phyloP scores from a whole-genome alignment of 2,329 filamentous ascomycete genomes.

The Pseudopithomyces chartarum region DNA sequence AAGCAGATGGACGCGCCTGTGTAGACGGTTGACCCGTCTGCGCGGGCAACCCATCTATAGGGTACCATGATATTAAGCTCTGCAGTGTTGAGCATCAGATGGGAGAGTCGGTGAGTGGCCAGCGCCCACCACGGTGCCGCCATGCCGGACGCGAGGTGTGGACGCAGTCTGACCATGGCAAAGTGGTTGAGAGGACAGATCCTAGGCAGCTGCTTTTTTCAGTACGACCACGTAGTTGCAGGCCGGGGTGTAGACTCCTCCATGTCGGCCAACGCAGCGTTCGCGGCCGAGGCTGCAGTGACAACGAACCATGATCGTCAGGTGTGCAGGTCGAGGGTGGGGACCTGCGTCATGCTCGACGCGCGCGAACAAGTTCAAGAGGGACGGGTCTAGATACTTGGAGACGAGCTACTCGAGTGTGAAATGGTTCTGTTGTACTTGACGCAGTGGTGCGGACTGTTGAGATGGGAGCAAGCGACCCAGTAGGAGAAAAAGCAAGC shows the following conservation, averaged over 20 bases:
- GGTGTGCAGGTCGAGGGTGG: slow-evolving; percentile 15
- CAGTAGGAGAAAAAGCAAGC: slow-evolving; percentile 35
- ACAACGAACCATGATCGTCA: slow-evolving; percentile 23
- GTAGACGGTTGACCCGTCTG: slow-evolving; percentile 31
- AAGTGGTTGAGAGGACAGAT: slow-evolving; percentile 4
- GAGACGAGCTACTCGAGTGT: not conserved
- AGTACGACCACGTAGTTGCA: slow-evolving; percentile 18
- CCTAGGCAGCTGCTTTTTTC: not conserved
- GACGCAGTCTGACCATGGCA: slow-evolving; percentile 23
- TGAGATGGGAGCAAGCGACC: slow-evolving; percentile 9
- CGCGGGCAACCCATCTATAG: slow-evolving; percentile 42
- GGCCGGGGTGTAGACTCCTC: slow-evolving; percentile 9
- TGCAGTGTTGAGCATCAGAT: slow-evolving; percentile 22
- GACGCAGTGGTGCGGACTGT: slow-evolving; percentile 2
- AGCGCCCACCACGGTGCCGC: not conserved
- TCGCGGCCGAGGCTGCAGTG: slow-evolving; percentile 22
- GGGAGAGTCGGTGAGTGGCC: slow-evolving; percentile 26
- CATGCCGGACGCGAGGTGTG: not conserved
- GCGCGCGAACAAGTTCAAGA: not conserved
- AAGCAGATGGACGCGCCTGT: slow-evolving; percentile 29
- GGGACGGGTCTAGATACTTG: not conserved
- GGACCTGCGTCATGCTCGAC: not conserved
- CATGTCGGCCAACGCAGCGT: slow-evolving; percentile 26
- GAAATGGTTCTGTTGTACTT: not conserved
- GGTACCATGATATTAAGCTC: slow-evolving; percentile 32